A percentile compares a stretch with the other conserved stretches of the same genome.
phyloP scores from a whole-genome alignment of 805 yeast species.

The Candida loeiensis region DNA sequence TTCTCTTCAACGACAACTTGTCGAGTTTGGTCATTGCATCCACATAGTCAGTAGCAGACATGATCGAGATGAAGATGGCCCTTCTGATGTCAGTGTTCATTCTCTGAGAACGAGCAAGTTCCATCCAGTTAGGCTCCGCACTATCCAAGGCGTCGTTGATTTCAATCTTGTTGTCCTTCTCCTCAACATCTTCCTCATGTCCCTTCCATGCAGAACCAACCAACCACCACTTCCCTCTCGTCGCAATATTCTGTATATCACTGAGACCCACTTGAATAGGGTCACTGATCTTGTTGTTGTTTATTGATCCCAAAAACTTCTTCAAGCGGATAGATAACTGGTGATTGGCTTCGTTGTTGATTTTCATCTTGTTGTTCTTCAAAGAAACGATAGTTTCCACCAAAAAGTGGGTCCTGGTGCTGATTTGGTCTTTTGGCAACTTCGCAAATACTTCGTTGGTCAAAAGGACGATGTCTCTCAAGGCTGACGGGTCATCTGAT shows the following conservation, averaged over 20 bases:
- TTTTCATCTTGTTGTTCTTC: conserved; percentile 77
- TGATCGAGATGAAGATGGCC: conserved; percentile 87
- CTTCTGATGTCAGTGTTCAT: conserved; percentile 96
- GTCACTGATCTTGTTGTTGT: conserved; percentile 50
- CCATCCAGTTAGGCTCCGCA: conserved; percentile 84
- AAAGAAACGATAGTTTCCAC: conserved; percentile 81
- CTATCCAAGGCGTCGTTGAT: conserved; percentile 61
- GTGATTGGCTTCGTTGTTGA: conserved; percentile 47
- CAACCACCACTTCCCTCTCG: conserved; percentile 97
- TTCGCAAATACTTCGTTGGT: conserved; percentile 47
- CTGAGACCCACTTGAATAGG: conserved; percentile 80
- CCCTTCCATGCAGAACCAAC: conserved; percentile 99
- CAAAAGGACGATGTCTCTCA: conserved; percentile 69
- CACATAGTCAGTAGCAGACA: conserved; percentile 91
- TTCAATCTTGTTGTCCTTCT: conserved; percentile 33
- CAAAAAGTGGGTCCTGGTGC: conserved; percentile 73
- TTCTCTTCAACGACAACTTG: conserved; percentile 69
- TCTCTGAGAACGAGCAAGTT: conserved; percentile 77
- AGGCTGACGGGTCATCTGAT: conserved; percentile 81
- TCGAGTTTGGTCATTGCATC: conserved; percentile 84
- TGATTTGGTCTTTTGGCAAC: conserved; percentile 35
- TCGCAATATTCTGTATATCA: conserved; percentile 74
- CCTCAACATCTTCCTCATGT: conserved; percentile 24
- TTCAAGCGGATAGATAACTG: conserved; percentile 56
- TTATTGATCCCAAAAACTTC: conserved; percentile 57